Evolutionary conservation across 2,329 filamentous ascomycete genomes (phyloP).

Genomic region (Elsinoe batatas): DNA sequence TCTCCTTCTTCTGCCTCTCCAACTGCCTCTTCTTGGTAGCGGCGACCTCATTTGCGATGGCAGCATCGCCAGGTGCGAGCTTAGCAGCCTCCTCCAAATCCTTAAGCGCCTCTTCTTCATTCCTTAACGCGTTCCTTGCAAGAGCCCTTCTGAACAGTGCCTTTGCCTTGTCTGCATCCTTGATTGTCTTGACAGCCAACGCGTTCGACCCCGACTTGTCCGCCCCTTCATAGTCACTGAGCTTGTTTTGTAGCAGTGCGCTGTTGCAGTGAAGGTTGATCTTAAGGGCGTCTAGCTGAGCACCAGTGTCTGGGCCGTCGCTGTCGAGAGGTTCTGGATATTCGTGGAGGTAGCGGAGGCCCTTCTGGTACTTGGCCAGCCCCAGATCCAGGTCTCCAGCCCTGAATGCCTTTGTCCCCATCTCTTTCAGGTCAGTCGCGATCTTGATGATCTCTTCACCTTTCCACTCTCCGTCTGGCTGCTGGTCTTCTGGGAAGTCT

Average conservation of each 20-base stretch:
- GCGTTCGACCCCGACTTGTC: conserved; percentile 62
- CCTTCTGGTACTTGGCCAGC: conserved; percentile 91
- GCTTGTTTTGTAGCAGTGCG: conserved; percentile 76
- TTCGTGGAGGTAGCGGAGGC: conserved; percentile 77
- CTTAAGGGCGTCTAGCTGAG: conserved; percentile 61
- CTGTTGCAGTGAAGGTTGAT: conserved; percentile 84
- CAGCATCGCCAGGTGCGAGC: conserved; percentile 57
- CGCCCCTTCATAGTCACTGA: conserved; percentile 60
- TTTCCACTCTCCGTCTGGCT: conserved; percentile 47
- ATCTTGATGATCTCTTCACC: conserved; percentile 65
- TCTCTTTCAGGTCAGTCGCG: conserved; percentile 76
- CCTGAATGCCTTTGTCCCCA: conserved; percentile 90
- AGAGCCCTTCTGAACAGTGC: conserved; percentile 74
- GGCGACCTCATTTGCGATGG: conserved; percentile 63
- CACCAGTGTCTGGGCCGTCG: conserved; percentile 58
- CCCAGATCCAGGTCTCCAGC: conserved; percentile 57
- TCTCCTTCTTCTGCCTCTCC: conserved; percentile 74
- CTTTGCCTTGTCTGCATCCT: conserved; percentile 77
- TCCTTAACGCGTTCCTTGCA: conserved; percentile 66
- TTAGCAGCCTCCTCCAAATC: conserved; percentile 36
- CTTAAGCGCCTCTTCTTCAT: conserved; percentile 62
- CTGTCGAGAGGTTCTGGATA: conserved; percentile 61
- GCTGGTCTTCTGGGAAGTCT: conserved; percentile 85
- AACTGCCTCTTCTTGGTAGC: conserved; percentile 67
- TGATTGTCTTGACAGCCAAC: conserved; percentile 53